phyloP scores from a whole-genome alignment of 768 basidiomycete species.

The Ephemerocybe angulata region DNA sequence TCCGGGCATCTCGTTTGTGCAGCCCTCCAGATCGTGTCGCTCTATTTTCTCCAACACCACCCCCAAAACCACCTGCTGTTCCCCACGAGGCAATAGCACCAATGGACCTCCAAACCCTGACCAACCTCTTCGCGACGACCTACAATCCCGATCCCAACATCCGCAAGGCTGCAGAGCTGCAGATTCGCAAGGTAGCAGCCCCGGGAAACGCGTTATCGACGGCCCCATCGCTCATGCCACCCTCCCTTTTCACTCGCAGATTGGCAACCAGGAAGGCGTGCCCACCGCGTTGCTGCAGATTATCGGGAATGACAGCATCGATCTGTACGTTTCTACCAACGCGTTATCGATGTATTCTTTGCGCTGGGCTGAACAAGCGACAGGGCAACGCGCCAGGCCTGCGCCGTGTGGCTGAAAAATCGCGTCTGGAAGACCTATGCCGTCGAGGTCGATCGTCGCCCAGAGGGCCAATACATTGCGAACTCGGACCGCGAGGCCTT shows the following conservation, averaged over 20 bases:
- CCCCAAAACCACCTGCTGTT: background rate
- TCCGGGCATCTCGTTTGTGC: background rate
- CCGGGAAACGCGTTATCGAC: background rate
- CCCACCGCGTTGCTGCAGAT: slow-evolving; percentile 83
- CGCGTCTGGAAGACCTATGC: slow-evolving; percentile 69
- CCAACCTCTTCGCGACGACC: slow-evolving; percentile 76
- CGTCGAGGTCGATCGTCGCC: slow-evolving; percentile 44
- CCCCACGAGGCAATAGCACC: background rate
- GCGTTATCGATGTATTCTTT: slow-evolving; percentile 26
- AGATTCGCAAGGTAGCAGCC: slow-evolving; percentile 72
- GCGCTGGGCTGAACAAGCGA: background rate
- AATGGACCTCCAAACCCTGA: slow-evolving; percentile 76
- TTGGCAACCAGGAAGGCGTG: slow-evolving; percentile 78
- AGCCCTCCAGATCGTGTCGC: background rate
- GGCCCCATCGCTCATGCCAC: background rate
- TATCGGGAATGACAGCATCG: slow-evolving; percentile 71
- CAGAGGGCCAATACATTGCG: slow-evolving; percentile 62
- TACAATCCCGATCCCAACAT: slow-evolving; percentile 83
- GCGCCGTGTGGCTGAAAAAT: slow-evolving; percentile 88
- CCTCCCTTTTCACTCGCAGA: slow-evolving; percentile 37
- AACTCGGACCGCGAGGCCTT: slow-evolving; percentile 71
- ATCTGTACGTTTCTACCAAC: slow-evolving; percentile 58
- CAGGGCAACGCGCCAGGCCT: slow-evolving; percentile 81
- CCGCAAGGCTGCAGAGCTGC: slow-evolving; percentile 79
- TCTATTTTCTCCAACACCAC: background rate